Conservation (phyloP, 768 basidiomycete genomes). For the Nidularia sp. region DNA sequence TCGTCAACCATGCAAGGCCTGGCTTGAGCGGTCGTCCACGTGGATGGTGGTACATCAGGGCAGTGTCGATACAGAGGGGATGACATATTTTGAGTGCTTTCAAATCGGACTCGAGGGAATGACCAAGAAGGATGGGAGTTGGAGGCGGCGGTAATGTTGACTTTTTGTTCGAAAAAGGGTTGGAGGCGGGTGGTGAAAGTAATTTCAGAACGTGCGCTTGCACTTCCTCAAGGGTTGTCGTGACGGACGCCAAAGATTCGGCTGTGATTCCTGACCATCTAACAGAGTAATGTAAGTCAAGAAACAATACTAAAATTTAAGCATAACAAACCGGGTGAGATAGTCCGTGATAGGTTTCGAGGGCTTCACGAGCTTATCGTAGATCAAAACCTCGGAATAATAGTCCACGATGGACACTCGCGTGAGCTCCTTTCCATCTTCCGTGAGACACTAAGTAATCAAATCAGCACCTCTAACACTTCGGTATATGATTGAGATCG, state of each 20-base stretch:
- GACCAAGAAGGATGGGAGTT: constrained; percentile 83
- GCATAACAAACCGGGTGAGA: constrained; percentile 66
- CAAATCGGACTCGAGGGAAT: constrained; percentile 94
- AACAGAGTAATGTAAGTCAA: background rate
- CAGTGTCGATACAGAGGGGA: constrained; percentile 87
- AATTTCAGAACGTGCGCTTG: constrained; percentile 66
- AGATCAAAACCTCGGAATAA: constrained; percentile 65
- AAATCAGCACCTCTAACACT: constrained; percentile 1
- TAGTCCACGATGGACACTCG: constrained; percentile 84
- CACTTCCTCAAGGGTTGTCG: constrained; percentile 75
- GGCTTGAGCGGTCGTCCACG: constrained; percentile 92
- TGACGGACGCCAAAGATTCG: constrained; percentile 60
- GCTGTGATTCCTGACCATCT: constrained; percentile 95
- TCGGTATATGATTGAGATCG: background rate
- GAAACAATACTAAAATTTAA: background rate
- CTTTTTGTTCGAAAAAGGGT: constrained; percentile 32
- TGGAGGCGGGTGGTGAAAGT: constrained; percentile 45
- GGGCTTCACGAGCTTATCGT: constrained; percentile 89
- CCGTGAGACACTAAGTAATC: constrained; percentile 70
- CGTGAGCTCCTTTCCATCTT: constrained; percentile 86
- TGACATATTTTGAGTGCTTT: constrained; percentile 85
- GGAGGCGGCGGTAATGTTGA: constrained; percentile 28
- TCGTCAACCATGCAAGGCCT: constrained; percentile 93
- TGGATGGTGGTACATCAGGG: constrained; percentile 87
- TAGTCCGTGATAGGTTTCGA: constrained; percentile 83